Evolutionary conservation across 352 stramenopile genomes (phyloP), one percentile per base, ranked within the genome.

Genomic region (Thraustochytrium sp.): DNA sequence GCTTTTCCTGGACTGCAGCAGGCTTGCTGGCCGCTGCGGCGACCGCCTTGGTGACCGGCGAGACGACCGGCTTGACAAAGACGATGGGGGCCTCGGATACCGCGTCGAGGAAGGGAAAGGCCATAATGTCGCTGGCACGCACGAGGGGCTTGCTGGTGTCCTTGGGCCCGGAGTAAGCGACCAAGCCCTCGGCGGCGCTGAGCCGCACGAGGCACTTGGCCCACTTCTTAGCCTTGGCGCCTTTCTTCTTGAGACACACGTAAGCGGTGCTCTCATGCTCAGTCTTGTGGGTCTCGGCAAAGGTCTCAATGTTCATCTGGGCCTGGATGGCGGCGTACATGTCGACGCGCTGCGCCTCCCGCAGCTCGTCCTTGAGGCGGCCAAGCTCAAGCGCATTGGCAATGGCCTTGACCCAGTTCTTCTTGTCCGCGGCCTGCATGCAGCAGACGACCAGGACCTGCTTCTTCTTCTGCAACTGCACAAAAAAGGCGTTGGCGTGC

Each of bases 291-390:
- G 44, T 80, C 37, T 61, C 13, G 9, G 76, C 48, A 53, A 63
- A 80, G 34, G 31, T 46, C 46, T 80, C 68, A 16, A 80, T 46
- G 49, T 80, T 34, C 68, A 80, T 80, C 68, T 80, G 68, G n/a
- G 68, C 68, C 42, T 80, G 68, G n/a, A 80, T 80, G 0, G 68
- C 68, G 46, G 31, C 40, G 3, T 55, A 80, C 68, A 80, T 80
- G 68, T 80, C 68, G 21, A 80, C 46, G 37, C 68, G 46, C 51
- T 80, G 68, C 16, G 68, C 68, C 18, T 80, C 40, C 23, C 26
- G 5, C 13, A 80, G 68, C 13, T 29, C 18, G 23, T 61, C 4
- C 42, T 80, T 61, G 21, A 80, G 53, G 5, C 44, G 48, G 1
- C 9, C 68, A 1, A 80, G 48, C 68, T 80, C 68, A 4, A 37